These are phyloP conservation scores for Penicillium salamii DNA, from an alignment of 495 filamentous ascomycete genomes.

Conservation along the genomic window DNA sequence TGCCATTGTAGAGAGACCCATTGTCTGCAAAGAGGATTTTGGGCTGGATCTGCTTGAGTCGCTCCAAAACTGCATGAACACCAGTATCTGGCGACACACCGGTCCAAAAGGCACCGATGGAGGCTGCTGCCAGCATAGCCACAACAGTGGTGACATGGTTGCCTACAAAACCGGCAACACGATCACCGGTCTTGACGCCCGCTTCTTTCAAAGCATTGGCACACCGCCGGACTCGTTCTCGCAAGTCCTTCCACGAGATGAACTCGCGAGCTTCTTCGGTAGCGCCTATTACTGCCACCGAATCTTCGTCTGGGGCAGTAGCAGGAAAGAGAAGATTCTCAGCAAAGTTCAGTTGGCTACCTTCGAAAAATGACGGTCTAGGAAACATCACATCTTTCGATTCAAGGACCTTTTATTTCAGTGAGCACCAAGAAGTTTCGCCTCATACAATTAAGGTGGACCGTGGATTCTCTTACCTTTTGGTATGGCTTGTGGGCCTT, in stretches of 20 bases:
- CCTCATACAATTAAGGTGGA: no score
- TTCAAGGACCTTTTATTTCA: slow-evolving; percentile 60
- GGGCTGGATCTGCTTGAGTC: slow-evolving; percentile 78
- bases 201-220: slow-evolving; percentile 64
- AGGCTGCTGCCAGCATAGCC: slow-evolving; percentile 78
- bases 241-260: slow-evolving; percentile 77
- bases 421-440: slow-evolving; percentile 1
- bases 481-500: slow-evolving; percentile 62
- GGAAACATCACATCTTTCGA: slow-evolving; percentile 72
- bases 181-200: slow-evolving; percentile 62
- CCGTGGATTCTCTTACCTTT: no score
- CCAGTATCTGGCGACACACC: slow-evolving; percentile 83
- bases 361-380: slow-evolving; percentile 77
- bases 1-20: slow-evolving; percentile 83
- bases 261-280: slow-evolving; percentile 67
- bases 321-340: slow-evolving; percentile 85
- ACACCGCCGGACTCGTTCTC: slow-evolving; percentile 72
- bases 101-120: slow-evolving; percentile 87
- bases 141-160: slow-evolving; percentile 83
- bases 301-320: slow-evolving; percentile 53
- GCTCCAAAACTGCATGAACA: slow-evolving; percentile 75
- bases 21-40: slow-evolving; percentile 81
- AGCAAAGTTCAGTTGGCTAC: slow-evolving; percentile 80
- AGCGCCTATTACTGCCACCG: slow-evolving; percentile 65
- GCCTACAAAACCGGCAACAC: slow-evolving; percentile 81